Percentiles rank a stretch among this genome's conserved stretches.
These are phyloP conservation scores for Xylariaceae sp. DNA, from an alignment of 2,329 filamentous ascomycete genomes.

Conservation along the genomic window DNA sequence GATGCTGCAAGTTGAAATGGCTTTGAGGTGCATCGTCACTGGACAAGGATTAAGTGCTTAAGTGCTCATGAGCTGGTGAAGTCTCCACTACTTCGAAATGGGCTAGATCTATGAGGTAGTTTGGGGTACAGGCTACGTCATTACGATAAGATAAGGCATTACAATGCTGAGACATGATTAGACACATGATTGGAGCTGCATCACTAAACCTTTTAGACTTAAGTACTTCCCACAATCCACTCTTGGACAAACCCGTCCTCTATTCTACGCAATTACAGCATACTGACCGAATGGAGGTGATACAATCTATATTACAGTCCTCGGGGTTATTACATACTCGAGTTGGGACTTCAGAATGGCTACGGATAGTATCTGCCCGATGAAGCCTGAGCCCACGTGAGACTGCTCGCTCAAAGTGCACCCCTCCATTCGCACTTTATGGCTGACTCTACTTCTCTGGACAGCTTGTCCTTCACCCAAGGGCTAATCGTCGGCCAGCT, in stretches of 20 bases:
- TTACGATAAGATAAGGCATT: slow-evolving; percentile 39
- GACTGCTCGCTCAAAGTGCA: slow-evolving; percentile 23
- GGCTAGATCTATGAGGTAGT: background rate
- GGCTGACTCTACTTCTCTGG: slow-evolving; percentile 25
- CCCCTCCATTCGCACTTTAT: slow-evolving; percentile 14
- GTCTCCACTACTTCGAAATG: slow-evolving; percentile 29
- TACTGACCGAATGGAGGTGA: slow-evolving; percentile 14
- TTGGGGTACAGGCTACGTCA: slow-evolving; percentile 25
- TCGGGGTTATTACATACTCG: slow-evolving; percentile 19
- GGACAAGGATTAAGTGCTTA: slow-evolving; percentile 23
- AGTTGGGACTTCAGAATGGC: slow-evolving; percentile 28
- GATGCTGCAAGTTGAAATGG: slow-evolving; percentile 6
- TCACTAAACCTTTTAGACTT: slow-evolving; percentile 9
- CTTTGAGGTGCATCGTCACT: slow-evolving; percentile 32
- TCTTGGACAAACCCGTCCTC: background rate
- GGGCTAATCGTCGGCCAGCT: slow-evolving; percentile 93
- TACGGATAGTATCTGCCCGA: slow-evolving; percentile 41
- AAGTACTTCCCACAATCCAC: slow-evolving; percentile 7
- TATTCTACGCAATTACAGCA: slow-evolving; percentile 10
- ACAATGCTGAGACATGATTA: no score
- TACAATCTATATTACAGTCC: background rate
- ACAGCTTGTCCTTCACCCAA: slow-evolving; percentile 86
- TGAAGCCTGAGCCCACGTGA: slow-evolving; percentile 43
- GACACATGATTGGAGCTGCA: no score
- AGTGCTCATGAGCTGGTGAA: slow-evolving; percentile 21